A percentile compares a stretch with the other conserved stretches of the same genome.
These are phyloP conservation scores for Rhinocladiella similis DNA, from an alignment of 2,329 filamentous ascomycete genomes.

Conservation along the genomic window DNA sequence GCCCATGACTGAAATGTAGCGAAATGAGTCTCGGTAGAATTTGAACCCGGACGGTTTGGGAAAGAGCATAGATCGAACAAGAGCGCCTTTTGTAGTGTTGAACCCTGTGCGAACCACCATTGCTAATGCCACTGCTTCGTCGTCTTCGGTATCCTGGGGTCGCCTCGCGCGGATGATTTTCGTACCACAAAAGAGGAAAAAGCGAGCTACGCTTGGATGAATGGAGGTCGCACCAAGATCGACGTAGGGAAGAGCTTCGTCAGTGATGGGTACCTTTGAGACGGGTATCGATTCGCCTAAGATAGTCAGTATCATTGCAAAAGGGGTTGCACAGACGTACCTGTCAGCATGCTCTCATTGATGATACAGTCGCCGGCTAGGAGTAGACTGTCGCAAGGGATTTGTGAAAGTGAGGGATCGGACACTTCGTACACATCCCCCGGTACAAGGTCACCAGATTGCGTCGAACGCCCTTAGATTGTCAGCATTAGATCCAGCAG, in stretches of 20 bases:
- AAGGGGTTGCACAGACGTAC: constrained; percentile 33
- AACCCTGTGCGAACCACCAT: constrained; percentile 94
- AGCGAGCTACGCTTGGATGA: constrained; percentile 76
- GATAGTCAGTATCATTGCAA: constrained; percentile 1
- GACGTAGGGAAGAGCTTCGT: constrained; percentile 74
- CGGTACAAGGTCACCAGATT: constrained; percentile 85
- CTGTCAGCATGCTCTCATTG: constrained; percentile 98
- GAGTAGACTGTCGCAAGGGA: constrained; percentile 89
- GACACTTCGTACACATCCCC: constrained; percentile 97
- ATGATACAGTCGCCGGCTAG: constrained; percentile 96
- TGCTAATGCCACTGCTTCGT: constrained; percentile 86
- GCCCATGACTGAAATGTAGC: constrained; percentile 97
- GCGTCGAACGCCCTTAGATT: constrained; percentile 72
- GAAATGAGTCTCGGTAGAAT: constrained; percentile 96
- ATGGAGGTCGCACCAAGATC: constrained; percentile 80
- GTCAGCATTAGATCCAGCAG: not conserved
- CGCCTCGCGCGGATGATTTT: constrained; percentile 89
- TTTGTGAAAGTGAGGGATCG: constrained; percentile 82
- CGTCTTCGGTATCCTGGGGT: constrained; percentile 80
- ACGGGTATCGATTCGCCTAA: constrained; percentile 91
- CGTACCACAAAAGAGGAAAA: constrained; percentile 92
- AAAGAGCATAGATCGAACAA: constrained; percentile 97
- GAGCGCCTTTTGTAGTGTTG: constrained; percentile 92
- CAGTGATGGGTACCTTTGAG: constrained; percentile 81
- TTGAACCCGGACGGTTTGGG: constrained; percentile 98